phyloP scores from a whole-genome alignment of 192 early-diverging fungal genomes.

The Entomortierella lignicola region DNA sequence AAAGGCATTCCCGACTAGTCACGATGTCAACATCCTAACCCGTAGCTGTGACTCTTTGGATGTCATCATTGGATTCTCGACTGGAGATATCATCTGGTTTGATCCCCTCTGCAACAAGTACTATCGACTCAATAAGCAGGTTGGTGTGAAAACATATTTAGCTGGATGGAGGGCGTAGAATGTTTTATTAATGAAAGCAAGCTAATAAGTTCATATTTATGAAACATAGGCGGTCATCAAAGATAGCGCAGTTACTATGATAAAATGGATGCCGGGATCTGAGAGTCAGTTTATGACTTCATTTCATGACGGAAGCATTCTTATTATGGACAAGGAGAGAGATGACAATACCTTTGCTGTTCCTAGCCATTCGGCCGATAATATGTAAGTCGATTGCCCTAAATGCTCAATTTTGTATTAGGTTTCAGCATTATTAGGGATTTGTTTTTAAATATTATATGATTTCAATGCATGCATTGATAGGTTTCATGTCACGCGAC shows the following conservation, averaged over 20 bases:
- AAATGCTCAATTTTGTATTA: too few species aligned
- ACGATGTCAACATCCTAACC: conserved; percentile 85
- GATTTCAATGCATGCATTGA: too few species aligned
- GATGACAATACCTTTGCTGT: conserved; percentile 76
- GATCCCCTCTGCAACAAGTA: conserved; percentile 91
- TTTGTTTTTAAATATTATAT: too few species aligned
- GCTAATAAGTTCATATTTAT: neutral
- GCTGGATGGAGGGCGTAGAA: neutral
- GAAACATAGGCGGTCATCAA: conserved; percentile 68
- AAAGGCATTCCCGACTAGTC: conserved; percentile 82
- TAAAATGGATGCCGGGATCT: conserved; percentile 92
- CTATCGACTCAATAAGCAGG: conserved; percentile 83
- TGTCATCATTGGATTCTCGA: conserved; percentile 84
- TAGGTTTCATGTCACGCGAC: conserved; percentile 64
- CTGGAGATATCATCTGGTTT: conserved; percentile 87
- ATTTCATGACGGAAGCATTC: conserved; percentile 84
- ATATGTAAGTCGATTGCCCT: conserved; percentile 42
- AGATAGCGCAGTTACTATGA: conserved; percentile 74
- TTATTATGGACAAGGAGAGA: conserved; percentile 88
- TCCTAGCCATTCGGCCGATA: conserved; percentile 29
- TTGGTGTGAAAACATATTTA: conserved; percentile 32
- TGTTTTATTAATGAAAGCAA: too few species aligned
- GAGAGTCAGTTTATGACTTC: conserved; percentile 87
- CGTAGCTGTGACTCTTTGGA: conserved; percentile 79
- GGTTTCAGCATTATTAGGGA: too few species aligned